A percentile compares a stretch with the other conserved stretches of the same genome.
Evolutionary conservation across 1,284 basidiomycete species (phyloP).

Genomic region (Entoloma clypeatum): DNA sequence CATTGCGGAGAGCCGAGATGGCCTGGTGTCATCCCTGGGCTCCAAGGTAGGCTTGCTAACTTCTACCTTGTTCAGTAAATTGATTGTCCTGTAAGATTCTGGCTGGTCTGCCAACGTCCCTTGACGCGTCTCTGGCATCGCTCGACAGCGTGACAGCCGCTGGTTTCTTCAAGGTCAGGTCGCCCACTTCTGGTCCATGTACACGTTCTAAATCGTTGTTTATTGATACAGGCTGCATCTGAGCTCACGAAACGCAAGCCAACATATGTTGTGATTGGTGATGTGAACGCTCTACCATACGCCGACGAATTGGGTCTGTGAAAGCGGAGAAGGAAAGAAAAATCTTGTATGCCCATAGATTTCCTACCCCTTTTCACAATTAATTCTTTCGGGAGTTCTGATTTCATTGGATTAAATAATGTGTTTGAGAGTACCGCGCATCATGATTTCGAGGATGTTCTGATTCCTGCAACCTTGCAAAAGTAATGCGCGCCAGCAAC

Average conservation of each 20-base stretch:
- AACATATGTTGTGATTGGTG: conserved; percentile 83
- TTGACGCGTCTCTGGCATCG: conserved; percentile 52
- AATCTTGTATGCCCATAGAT: conserved; percentile 18
- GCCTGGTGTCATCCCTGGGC: conserved; percentile 59
- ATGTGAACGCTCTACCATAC: conserved; percentile 73
- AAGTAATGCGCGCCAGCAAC: no score
- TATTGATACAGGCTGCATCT: conserved; percentile 42
- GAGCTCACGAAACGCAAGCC: conserved; percentile 69
- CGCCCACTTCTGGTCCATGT: conserved; percentile 22
- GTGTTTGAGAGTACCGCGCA: not conserved
- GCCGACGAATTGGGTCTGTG: conserved; percentile 82
- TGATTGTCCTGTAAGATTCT: conserved; percentile 51
- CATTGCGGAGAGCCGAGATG: conserved; percentile 66
- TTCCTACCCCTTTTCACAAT: conserved; percentile 15
- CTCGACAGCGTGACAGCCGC: conserved; percentile 61
- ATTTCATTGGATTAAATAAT: not conserved
- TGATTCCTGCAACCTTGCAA: no score
- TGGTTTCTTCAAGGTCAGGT: conserved; percentile 59
- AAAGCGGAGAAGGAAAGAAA: conserved; percentile 22
- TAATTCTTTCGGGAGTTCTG: conserved; percentile 11
- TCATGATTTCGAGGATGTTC: not conserved
- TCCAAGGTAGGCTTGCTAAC: conserved; percentile 47
- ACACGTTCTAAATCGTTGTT: conserved; percentile 1
- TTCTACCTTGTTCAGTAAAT: conserved; percentile 13
- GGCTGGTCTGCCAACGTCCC: conserved; percentile 46